phyloP scores from a whole-genome alignment of 192 early-diverging fungal species.

The Coemansia sp. region DNA sequence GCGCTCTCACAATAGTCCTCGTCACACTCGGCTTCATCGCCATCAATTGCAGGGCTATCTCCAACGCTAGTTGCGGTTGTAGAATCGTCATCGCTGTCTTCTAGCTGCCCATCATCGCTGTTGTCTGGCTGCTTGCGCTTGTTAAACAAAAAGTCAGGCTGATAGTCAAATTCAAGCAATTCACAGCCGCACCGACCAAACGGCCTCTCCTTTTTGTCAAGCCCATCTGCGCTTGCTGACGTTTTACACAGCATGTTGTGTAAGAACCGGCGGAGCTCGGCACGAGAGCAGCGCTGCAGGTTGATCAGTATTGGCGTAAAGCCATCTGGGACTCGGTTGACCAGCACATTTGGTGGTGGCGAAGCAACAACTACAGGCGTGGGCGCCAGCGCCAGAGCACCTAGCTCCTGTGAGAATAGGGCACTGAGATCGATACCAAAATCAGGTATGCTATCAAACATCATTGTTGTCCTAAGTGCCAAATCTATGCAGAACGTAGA shows the following conservation, averaged over 20 bases:
- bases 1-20: neutral
- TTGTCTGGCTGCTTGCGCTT: constrained; percentile 20
- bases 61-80: neutral
- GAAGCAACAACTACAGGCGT: constrained; percentile 14
- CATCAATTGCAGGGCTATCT: neutral
- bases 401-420: constrained; percentile 38
- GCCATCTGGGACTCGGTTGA: constrained; percentile 43
- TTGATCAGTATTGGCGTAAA: constrained; percentile 45
- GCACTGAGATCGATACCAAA: constrained; percentile 25
- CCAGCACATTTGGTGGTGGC: constrained; percentile 28
- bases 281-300: constrained; percentile 34
- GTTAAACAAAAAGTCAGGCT: constrained; percentile 45
- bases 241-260: constrained; percentile 39
- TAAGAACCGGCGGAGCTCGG: constrained; percentile 31
- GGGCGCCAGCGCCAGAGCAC: constrained; percentile 29
- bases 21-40: neutral
- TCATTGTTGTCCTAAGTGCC: constrained; percentile 5
- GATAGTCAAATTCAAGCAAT: constrained; percentile 49
- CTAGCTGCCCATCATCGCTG: constrained; percentile 6
- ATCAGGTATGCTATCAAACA: constrained; percentile 24
- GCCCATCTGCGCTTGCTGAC: neutral
- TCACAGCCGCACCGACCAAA: constrained; percentile 38
- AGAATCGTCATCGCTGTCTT: constrained; percentile 7
- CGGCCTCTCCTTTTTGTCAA: constrained; percentile 10
- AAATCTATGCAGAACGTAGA: neutral